phyloP scores from a whole-genome alignment of 495 filamentous ascomycete species.

The Endocarpon pusillum region DNA sequence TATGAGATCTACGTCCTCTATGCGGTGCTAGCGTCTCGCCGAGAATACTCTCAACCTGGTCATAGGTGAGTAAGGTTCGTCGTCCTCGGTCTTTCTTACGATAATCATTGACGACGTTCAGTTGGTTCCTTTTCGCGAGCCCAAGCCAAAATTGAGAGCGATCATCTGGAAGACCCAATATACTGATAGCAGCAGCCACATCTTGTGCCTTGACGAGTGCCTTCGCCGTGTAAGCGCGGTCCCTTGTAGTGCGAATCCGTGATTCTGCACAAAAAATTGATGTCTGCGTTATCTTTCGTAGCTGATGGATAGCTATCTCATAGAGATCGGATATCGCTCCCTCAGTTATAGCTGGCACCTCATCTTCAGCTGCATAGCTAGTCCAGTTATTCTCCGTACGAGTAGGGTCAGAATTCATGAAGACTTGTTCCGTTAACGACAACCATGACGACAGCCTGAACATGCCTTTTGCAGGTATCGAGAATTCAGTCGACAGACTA shows the following conservation, averaged over 20 bases:
- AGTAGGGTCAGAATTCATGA: constrained; percentile 55
- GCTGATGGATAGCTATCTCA: constrained; percentile 45
- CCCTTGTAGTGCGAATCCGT: constrained; percentile 27
- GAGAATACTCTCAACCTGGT: constrained; percentile 37
- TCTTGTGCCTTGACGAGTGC: constrained; percentile 37
- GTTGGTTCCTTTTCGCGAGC: constrained; percentile 37
- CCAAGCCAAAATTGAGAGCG: constrained; percentile 38
- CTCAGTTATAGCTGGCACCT: constrained; percentile 45
- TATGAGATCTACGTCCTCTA: constrained; percentile 1
- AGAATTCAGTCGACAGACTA: constrained; percentile 15
- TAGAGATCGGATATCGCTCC: constrained; percentile 61
- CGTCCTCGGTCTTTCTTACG: constrained; percentile 16
- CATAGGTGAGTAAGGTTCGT: constrained; percentile 25
- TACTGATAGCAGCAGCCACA: constrained; percentile 45
- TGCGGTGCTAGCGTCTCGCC: constrained; percentile 7
- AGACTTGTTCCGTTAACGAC: constrained; percentile 42
- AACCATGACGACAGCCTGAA: constrained; percentile 46
- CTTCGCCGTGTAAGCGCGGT: constrained; percentile 15
- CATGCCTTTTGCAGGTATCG: constrained; percentile 34
- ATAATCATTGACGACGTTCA: constrained; percentile 35
- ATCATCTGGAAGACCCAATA: constrained; percentile 21
- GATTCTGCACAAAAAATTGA: constrained; percentile 49
- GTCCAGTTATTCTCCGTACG: constrained; percentile 48
- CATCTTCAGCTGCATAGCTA: constrained; percentile 24
- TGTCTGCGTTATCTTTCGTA: constrained; percentile 48